Percentiles rank a stretch among this genome's conserved stretches.
Conservation (phyloP, 148 eudicot genomes). For the Fagopyrum tataricum region DNA sequence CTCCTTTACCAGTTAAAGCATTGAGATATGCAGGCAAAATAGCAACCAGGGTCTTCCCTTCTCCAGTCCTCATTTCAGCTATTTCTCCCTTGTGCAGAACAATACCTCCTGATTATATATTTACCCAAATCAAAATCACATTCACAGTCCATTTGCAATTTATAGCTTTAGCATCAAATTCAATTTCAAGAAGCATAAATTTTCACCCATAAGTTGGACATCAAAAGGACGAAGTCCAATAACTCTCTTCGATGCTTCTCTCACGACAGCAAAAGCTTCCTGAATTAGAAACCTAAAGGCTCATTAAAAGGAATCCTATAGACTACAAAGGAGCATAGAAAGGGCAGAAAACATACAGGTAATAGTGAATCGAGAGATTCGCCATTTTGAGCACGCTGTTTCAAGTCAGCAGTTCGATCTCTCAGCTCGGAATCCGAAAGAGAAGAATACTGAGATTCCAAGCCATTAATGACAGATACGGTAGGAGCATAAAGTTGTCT, state of each 20-base stretch:
- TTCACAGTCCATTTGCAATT: neutral
- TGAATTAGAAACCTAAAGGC: slow-evolving; percentile 8
- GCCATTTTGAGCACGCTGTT: slow-evolving; percentile 50
- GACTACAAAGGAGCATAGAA: neutral
- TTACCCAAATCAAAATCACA: neutral
- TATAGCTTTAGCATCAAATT: neutral
- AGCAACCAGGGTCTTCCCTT: slow-evolving; percentile 97
- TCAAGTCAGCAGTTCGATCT: slow-evolving; percentile 45
- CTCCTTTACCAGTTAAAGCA: slow-evolving; percentile 79
- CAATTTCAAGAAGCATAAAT: neutral
- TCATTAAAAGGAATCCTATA: neutral
- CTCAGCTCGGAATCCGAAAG: slow-evolving; percentile 64
- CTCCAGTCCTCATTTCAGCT: slow-evolving; percentile 99
- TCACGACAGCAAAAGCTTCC: slow-evolving; percentile 95
- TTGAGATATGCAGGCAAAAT: slow-evolving; percentile 90
- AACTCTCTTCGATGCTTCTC: slow-evolving; percentile 94
- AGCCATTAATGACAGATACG: slow-evolving; percentile 37
- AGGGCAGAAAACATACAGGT: slow-evolving; percentile 41
- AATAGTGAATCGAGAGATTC: slow-evolving; percentile 72
- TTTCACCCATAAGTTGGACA: slow-evolving; percentile 74
- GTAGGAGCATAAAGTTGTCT: slow-evolving; percentile 51
- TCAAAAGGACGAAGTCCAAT: slow-evolving; percentile 96
- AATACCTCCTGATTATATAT: slow-evolving; percentile 62
- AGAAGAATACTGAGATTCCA: slow-evolving; percentile 45
- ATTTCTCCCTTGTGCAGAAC: slow-evolving; percentile 93